Conservation (phyloP, 2,329 filamentous ascomycete genomes). For the Byssoonygena ceratinophila region DNA sequence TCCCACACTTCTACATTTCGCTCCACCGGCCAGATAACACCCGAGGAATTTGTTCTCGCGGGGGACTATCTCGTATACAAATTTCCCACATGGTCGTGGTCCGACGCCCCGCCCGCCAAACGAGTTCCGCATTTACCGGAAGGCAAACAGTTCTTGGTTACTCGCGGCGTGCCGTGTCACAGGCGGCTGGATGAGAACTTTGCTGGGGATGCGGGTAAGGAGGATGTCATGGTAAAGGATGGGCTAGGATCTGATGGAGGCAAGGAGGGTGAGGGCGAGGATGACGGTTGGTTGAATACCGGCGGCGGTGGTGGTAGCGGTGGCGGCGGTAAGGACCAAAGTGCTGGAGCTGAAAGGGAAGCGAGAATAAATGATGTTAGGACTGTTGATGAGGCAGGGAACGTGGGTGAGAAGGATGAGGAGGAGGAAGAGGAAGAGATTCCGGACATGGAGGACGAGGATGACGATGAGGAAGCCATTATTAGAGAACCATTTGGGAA, state of each 20-base stretch:
- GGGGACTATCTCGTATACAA: slow-evolving; percentile 98
- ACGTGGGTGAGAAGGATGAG: slow-evolving; percentile 63
- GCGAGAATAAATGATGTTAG: slow-evolving; percentile 69
- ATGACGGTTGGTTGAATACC: slow-evolving; percentile 86
- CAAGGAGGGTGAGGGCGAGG: slow-evolving; percentile 48
- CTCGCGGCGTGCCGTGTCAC: slow-evolving; percentile 87
- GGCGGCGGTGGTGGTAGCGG: slow-evolving; percentile 58
- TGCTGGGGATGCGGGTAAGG: slow-evolving; percentile 72
- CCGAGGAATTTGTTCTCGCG: slow-evolving; percentile 89
- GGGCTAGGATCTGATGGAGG: slow-evolving; percentile 46
- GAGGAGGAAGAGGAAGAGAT: slow-evolving; percentile 68
- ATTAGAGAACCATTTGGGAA: slow-evolving; percentile 58
- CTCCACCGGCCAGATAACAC: slow-evolving; percentile 86
- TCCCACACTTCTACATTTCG: slow-evolving; percentile 88
- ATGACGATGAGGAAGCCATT: slow-evolving; percentile 87
- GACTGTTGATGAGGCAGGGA: slow-evolving; percentile 80
- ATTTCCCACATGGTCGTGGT: slow-evolving; percentile 97
- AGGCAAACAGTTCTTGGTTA: slow-evolving; percentile 91
- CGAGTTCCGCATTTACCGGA: slow-evolving; percentile 71
- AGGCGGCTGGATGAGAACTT: slow-evolving; percentile 88
- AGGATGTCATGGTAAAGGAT: slow-evolving; percentile 76
- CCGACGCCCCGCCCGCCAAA: slow-evolving; percentile 69
- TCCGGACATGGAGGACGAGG: slow-evolving; percentile 96
- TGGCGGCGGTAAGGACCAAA: background rate
- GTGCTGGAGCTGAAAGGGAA: slow-evolving; percentile 56